Evolutionary conservation across 257 asterid genomes (phyloP).

Genomic region (Parsonsia alboflavescens): DNA sequence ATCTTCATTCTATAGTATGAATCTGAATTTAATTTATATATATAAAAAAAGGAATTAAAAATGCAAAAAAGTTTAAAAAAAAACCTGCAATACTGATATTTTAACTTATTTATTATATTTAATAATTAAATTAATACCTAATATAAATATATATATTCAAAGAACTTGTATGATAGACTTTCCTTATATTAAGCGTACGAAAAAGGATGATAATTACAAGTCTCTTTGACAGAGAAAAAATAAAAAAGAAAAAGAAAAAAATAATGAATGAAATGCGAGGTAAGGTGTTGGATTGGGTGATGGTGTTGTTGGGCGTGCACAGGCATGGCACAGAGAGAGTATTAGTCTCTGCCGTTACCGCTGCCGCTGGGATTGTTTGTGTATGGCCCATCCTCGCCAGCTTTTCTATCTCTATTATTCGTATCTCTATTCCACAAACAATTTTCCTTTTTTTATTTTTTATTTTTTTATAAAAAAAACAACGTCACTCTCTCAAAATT

Average conservation of each 20-base stretch:
- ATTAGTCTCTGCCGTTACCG: slow-evolving; percentile 20
- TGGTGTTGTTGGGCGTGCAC: slow-evolving; percentile 24
- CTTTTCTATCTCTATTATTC: slow-evolving; percentile 4
- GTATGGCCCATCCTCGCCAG: slow-evolving; percentile 18
- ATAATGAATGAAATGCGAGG: slow-evolving; percentile 10
- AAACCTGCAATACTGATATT: no score
- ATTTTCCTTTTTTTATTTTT: no score
- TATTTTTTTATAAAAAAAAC: no score
- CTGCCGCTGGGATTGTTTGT: slow-evolving; percentile 25
- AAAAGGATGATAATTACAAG: not conserved
- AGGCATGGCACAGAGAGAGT: not conserved
- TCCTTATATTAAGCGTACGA: not conserved
- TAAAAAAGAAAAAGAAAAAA: not conserved
- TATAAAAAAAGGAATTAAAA: no score
- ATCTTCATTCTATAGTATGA: no score
- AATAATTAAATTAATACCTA: no score
- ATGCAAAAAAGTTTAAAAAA: no score
- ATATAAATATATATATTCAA: no score
- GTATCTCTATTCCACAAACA: not conserved
- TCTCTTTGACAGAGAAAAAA: not conserved
- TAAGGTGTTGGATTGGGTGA: slow-evolving; percentile 21
- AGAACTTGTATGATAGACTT: not conserved
- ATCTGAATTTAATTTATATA: no score
- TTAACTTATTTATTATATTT: no score
- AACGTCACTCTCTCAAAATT: no score